A percentile compares a stretch with the other conserved stretches of the same genome.
These are phyloP conservation scores for Pichia sp. DNA, from an alignment of 1,139 yeast species.

Conservation along the genomic window DNA sequence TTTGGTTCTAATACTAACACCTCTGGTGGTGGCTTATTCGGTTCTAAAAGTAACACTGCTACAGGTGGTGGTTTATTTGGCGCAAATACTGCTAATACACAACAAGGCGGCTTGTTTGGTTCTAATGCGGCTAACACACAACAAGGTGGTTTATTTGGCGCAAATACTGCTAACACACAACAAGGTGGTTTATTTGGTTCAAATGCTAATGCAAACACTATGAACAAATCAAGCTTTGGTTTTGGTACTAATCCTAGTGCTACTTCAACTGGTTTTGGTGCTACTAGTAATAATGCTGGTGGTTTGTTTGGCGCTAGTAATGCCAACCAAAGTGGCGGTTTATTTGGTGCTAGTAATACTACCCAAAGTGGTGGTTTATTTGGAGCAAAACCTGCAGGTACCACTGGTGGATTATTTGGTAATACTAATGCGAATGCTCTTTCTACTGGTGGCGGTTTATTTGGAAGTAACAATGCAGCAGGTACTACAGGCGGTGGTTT, in stretches of 20 bases:
- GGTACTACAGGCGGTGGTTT: conserved; percentile 7
- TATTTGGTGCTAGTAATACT: conserved; percentile 28
- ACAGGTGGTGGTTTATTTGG: conserved; percentile 14
- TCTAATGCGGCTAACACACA: conserved; percentile 19
- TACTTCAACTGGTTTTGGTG: conserved; percentile 6
- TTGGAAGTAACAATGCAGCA: conserved; percentile 6
- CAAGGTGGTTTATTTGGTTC: conserved; percentile 45
- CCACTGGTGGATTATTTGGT: conserved; percentile 33
- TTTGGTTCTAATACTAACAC: conserved; percentile 21
- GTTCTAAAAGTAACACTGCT: conserved; percentile 21
- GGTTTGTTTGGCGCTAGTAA: no score
- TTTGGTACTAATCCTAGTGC: conserved; percentile 32
- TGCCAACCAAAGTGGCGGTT: conserved; percentile 3
- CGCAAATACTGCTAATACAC: conserved; percentile 20
- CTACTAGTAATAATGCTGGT: background rate
- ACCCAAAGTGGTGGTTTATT: no score
- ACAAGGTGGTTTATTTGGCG: conserved; percentile 13
- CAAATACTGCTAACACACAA: conserved; percentile 29
- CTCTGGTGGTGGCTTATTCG: conserved; percentile 15
- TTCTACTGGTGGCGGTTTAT: conserved; percentile 12
- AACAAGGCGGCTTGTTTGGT: conserved; percentile 27
- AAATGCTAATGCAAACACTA: conserved; percentile 27
- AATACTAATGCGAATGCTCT: conserved; percentile 5
- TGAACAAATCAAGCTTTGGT: conserved; percentile 31
- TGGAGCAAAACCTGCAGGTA: background rate